Base-by-base conservation (phyloP, 2,329 filamentous ascomycete species). In the Aspergillus jensenii region DNA sequence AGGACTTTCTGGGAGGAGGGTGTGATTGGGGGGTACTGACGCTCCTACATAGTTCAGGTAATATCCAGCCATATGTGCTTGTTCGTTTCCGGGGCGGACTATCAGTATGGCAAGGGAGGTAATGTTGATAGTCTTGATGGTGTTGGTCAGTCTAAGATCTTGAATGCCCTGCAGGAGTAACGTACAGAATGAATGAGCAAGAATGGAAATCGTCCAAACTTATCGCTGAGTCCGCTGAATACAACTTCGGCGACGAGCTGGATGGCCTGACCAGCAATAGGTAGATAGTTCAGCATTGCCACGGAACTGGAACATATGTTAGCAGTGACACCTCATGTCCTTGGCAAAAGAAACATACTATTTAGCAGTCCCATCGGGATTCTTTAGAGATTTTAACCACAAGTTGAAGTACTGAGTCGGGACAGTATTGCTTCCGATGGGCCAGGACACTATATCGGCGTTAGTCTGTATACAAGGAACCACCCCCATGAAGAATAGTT, bases 31-130 rank as follows among this genome's bases (percentile, higher is more conserved):
- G 0, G 19, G 8, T 17, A 54, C 51, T 40, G 41, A 58, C 56
- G 56, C 50, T 43, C 51, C 56, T 6, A 53, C 19, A 14, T 58
- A 55, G 27, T 58, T 43, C 35, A 58, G 52, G 17, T 55, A 58
- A 33, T 52, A 58, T n/a, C 56, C 56, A 7, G 44, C 56, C 56
- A 58, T 58, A 39, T 58, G 53, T 1, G 45, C 27, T n/a, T 48
- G 31, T 27, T 58, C 25, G 45, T 50, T 58, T 31, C 21, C 53
- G 5, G 56, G 56, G 2, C 23, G 56, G 19, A 58, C 44, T 3
- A 50, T 48, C 12, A 58, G 51, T 23, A 55, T 58, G 1, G 31
- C 35, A 9, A 58, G 45, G 1, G 56, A 55, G 1, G 51, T 39
- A 3, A 58, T 55, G 27, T 55, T 58, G 11, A 58, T 55, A 5